phyloP scores from a whole-genome alignment of 768 basidiomycete genomes.

The Boletus rufocinnamomeus region DNA sequence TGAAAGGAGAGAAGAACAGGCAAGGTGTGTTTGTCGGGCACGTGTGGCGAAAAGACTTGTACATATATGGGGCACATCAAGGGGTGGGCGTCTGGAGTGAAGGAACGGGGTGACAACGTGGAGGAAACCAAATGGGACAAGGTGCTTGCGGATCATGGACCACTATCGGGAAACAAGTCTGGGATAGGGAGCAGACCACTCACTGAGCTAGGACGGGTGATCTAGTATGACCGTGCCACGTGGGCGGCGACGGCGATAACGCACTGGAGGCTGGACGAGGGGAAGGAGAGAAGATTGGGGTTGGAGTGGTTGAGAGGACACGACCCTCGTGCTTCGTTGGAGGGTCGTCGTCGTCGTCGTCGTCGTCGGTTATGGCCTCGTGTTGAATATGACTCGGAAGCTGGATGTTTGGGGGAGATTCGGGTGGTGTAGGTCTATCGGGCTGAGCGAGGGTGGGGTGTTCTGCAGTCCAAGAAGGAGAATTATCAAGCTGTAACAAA shows the following conservation, averaged over 20 bases:
- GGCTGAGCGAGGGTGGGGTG: conserved; percentile 5
- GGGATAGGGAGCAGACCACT: conserved; percentile 8
- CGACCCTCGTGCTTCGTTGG: conserved; percentile 33
- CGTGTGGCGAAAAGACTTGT: conserved; percentile 18
- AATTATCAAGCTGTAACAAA: conserved; percentile 36
- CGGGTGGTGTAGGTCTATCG: conserved; percentile 9
- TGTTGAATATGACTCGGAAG: conserved; percentile 13
- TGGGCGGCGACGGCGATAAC: conserved; percentile 18
- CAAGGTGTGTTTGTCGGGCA: conserved; percentile 6
- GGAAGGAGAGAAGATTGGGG: conserved; percentile 11
- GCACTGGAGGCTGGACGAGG: conserved; percentile 14
- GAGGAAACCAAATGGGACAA: conserved; percentile 3
- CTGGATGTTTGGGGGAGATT: conserved; percentile 10
- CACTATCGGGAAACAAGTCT: conserved; percentile 1
- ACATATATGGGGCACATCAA: conserved; percentile 15
- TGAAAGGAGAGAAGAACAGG: neutral
- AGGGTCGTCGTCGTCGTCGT: conserved; percentile 25
- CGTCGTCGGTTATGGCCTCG: conserved; percentile 19
- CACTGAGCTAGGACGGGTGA: conserved; percentile 36
- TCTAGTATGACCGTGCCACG: conserved; percentile 29
- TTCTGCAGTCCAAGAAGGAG: conserved; percentile 24
- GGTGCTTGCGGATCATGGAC: conserved; percentile 1
- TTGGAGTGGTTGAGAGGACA: conserved; percentile 18
- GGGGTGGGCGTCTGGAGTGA: conserved; percentile 1
- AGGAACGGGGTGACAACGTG: conserved; percentile 21